Evolutionary conservation across 2,329 filamentous ascomycete genomes (phyloP).

Genomic region (Cercospora zeae-maydis): DNA sequence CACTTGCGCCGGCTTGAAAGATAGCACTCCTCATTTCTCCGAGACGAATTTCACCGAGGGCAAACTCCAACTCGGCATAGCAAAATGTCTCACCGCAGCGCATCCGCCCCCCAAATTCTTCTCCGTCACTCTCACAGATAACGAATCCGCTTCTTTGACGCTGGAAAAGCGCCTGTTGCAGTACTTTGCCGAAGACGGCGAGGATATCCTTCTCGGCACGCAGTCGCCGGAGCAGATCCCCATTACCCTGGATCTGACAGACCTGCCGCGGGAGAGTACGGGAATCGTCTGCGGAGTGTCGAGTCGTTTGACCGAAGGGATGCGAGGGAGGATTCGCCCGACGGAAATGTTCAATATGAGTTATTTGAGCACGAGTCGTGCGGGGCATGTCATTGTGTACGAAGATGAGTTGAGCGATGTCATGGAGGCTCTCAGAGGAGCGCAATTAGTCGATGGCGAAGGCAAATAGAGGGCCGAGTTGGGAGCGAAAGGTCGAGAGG

Average conservation of each 20-base stretch:
- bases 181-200: conserved; percentile 45
- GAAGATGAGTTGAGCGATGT: conserved; percentile 71
- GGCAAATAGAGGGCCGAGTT: background rate
- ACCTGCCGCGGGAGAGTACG: conserved; percentile 79
- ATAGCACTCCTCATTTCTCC: conserved; percentile 35
- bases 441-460: background rate
- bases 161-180: conserved; percentile 65
- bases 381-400: conserved; percentile 83
- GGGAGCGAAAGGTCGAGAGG: background rate
- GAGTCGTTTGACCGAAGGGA: conserved; percentile 71
- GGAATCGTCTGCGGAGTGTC: conserved; percentile 95
- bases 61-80: conserved; percentile 46
- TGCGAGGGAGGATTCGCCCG: conserved; percentile 43
- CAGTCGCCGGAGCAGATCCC: conserved; percentile 68
- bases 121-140: conserved; percentile 68
- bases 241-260: conserved; percentile 80
- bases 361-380: conserved; percentile 83
- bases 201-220: conserved; percentile 71
- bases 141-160: conserved; percentile 70
- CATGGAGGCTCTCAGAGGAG: conserved; percentile 59
- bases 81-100: conserved; percentile 46
- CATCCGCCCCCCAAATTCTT: conserved; percentile 62
- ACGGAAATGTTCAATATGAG: conserved; percentile 66
- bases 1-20: conserved; percentile 69
- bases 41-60: conserved; percentile 38